Conservation (phyloP, 2,329 filamentous ascomycete species). For the Aspergillus sp. region DNA sequence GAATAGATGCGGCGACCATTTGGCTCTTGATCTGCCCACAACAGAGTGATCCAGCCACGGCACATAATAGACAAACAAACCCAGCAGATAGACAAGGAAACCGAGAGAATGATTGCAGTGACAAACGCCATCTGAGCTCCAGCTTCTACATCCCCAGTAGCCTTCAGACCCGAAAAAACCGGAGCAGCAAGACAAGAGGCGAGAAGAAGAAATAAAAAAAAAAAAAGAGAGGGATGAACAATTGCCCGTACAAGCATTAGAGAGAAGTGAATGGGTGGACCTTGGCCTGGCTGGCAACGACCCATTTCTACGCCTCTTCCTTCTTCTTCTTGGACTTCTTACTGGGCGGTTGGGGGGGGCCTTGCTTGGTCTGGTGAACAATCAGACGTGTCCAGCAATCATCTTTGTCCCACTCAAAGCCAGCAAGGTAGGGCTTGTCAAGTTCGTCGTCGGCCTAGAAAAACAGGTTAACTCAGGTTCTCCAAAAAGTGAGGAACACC, state of each 20-base stretch:
- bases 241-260: no score
- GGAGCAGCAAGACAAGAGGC: conserved; percentile 18
- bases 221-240: background rate
- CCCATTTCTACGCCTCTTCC: conserved; percentile 35
- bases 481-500: background rate
- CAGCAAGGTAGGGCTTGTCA: conserved; percentile 79
- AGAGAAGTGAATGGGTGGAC: background rate
- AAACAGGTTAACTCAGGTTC: background rate
- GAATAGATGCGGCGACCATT: background rate
- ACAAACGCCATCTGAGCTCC: conserved; percentile 24
- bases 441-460: conserved; percentile 84
- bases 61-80: background rate
- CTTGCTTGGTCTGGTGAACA: conserved; percentile 78
- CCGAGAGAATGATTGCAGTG: conserved; percentile 8
- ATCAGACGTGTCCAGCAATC: conserved; percentile 85
- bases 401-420: conserved; percentile 95
- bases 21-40: background rate
- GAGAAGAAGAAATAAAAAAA: background rate
- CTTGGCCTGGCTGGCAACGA: background rate
- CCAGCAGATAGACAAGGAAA: background rate
- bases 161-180: conserved; percentile 9
- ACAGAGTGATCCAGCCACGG: no score
- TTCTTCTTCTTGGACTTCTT: conserved; percentile 67
- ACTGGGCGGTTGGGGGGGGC: conserved; percentile 47
- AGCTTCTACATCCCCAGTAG: conserved; percentile 25